phyloP scores from a whole-genome alignment of 2,329 filamentous ascomycete species.

The Catunica adiposa region DNA sequence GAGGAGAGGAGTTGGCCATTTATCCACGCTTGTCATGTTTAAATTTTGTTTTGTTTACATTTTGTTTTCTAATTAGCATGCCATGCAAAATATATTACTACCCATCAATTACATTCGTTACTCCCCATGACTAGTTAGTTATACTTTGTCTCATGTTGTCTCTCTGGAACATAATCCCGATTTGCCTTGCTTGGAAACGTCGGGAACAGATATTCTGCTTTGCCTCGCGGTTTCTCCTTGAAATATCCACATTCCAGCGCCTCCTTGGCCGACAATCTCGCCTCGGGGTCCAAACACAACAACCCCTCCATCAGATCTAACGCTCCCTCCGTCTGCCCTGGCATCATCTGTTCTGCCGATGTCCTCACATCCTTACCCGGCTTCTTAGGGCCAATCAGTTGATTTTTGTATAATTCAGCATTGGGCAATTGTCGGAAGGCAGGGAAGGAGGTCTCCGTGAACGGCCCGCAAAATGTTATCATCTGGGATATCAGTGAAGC shows the following conservation, averaged over 20 bases:
- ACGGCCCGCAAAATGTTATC: constrained; percentile 77
- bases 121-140: not conserved
- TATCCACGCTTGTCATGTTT: not conserved
- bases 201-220: constrained; percentile 82
- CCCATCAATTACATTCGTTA: no score
- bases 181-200: constrained; percentile 93
- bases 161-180: constrained; percentile 48
- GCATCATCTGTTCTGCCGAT: constrained; percentile 61
- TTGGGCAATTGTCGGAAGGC: constrained; percentile 76
- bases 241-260: constrained; percentile 76
- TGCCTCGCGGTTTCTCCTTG: constrained; percentile 72
- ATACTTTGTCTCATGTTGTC: not conserved
- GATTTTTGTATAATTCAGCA: constrained; percentile 47
- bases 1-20: not conserved
- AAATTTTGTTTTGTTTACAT: no score
- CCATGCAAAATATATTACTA: no score
- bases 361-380: constrained; percentile 22
- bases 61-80: no score
- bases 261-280: constrained; percentile 53
- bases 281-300: constrained; percentile 56
- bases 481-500: constrained; percentile 78
- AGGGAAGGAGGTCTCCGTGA: constrained; percentile 71
- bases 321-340: constrained; percentile 62
- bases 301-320: constrained; percentile 51
- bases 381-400: constrained; percentile 19